phyloP scores from a whole-genome alignment of 2,329 filamentous ascomycete genomes.

The Phialocephala subalpina region DNA sequence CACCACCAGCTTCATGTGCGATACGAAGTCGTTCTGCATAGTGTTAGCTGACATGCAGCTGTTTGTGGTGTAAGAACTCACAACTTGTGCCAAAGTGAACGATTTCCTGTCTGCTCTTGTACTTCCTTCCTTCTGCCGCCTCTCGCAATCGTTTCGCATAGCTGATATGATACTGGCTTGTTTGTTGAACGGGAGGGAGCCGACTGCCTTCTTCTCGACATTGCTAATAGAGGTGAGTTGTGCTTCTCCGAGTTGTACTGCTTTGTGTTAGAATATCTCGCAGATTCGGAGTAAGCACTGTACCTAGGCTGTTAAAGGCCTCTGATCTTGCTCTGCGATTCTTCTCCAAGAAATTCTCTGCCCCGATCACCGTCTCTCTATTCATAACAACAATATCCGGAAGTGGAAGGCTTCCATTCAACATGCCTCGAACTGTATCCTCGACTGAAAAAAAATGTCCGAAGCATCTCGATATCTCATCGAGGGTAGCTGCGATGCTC shows the following conservation, averaged over 20 bases:
- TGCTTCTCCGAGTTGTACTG: background rate
- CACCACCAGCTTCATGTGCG: background rate
- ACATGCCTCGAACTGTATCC: background rate
- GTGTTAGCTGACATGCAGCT: background rate
- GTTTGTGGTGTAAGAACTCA: background rate
- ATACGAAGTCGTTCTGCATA: background rate
- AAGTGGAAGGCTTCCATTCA: background rate
- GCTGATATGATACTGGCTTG: conserved; percentile 9
- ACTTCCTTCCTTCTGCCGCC: conserved; percentile 6
- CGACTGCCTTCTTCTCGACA: conserved; percentile 1
- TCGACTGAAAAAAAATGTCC: background rate
- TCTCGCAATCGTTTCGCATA: conserved; percentile 5
- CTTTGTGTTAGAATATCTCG: background rate
- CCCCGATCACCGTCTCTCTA: conserved; percentile 1
- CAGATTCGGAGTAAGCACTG: background rate
- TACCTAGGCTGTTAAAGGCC: conserved; percentile 3
- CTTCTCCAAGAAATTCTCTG: conserved; percentile 10
- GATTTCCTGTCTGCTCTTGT: conserved; percentile 9
- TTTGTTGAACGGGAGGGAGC: background rate
- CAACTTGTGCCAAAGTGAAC: conserved; percentile 4
- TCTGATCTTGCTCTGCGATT: conserved; percentile 2
- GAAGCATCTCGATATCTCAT: conserved; percentile 4
- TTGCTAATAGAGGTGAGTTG: background rate
- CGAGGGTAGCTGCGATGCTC: background rate
- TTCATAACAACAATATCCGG: background rate